phyloP scores from a whole-genome alignment of 306 rosid species.

The Lagenaria siceraria region DNA sequence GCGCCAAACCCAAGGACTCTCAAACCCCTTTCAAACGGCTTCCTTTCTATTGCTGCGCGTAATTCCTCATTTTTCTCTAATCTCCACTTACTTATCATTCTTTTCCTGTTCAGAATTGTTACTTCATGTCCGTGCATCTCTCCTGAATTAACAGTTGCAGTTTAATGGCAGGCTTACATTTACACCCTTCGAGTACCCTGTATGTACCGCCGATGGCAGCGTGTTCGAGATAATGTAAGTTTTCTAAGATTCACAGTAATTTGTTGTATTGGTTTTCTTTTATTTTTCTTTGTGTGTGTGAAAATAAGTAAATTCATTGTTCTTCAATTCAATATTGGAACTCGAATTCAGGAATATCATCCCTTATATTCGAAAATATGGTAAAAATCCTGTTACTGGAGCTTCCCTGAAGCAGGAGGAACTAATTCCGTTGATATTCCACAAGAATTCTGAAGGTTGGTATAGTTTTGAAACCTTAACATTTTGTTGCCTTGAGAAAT shows the following conservation, averaged over 20 bases:
- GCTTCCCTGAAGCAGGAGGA: constrained; percentile 56
- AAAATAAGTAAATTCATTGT: background rate
- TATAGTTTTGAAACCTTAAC: background rate
- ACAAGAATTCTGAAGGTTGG: constrained; percentile 84
- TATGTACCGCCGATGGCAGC: constrained; percentile 79
- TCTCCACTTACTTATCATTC: background rate
- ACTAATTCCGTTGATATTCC: constrained; percentile 72
- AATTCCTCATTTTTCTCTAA: background rate
- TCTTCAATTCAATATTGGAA: background rate
- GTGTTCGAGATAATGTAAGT: constrained; percentile 67
- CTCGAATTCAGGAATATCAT: constrained; percentile 56
- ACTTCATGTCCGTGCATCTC: background rate
- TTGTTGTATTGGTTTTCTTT: background rate
- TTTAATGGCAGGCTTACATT: constrained; percentile 55
- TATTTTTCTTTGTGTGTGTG: background rate
- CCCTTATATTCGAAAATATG: constrained; percentile 69
- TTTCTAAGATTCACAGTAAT: background rate
- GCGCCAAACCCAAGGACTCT: constrained; percentile 65
- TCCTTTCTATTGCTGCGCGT: constrained; percentile 97
- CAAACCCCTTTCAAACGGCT: constrained; percentile 82
- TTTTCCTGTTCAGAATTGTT: background rate
- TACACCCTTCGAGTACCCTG: constrained; percentile 78
- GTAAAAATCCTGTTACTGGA: constrained; percentile 85
- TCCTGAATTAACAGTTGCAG: background rate
- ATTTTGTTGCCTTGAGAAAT: background rate